Base-by-base conservation (phyloP, 2,329 filamentous ascomycete genomes). In the Clonostachys rosea region DNA sequence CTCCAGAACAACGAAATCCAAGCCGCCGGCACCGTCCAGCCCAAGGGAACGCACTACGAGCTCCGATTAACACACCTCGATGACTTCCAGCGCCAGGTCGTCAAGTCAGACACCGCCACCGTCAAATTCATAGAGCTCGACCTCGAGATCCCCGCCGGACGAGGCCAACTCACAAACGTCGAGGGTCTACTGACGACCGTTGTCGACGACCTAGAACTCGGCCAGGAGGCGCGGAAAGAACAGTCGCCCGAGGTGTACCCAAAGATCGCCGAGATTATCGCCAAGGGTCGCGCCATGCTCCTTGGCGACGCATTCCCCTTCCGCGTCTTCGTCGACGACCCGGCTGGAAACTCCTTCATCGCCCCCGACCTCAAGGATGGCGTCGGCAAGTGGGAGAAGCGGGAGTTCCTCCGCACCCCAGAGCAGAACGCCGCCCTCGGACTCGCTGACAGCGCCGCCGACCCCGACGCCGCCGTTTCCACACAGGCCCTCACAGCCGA, bases 311-410 rank as follows among this genome's bases (percentile, higher is more conserved):
- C 78, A 7, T 91, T 95, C 62, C 94, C 94, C 20, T 96, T 99
- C 77, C 87, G 89, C 44, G 70, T 99, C 43, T 86, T 83, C 39
- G 75, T 96, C 43, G 91, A 99, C 63, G 94, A 99, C 63, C 87
- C 89, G 4, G 88, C 91, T 1, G 94, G 94, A 47, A 99, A 99
- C 75, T 96, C 91, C 3, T 97, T 91, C 78, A 96, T 99, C 59
- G 87, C 95, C 43, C 94, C 94, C 13, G 87, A 91, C 54, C 81
- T 89, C 51, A 85, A 83, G 52, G 86, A 89, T 55, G 79, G 81
- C 42, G 79, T 86, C n/a, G 87, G 88, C 56, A 96, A 96, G 69
- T 96, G 91, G 82, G 82, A 83, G 54, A 90, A 92, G 65, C 79
- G 82, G 50, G 89, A 96, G 60, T 99, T 94, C 63, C 68, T 83